These are phyloP conservation scores for Knoxia roxburghii DNA, from an alignment of 257 asterid genomes.

Conservation along the genomic window DNA sequence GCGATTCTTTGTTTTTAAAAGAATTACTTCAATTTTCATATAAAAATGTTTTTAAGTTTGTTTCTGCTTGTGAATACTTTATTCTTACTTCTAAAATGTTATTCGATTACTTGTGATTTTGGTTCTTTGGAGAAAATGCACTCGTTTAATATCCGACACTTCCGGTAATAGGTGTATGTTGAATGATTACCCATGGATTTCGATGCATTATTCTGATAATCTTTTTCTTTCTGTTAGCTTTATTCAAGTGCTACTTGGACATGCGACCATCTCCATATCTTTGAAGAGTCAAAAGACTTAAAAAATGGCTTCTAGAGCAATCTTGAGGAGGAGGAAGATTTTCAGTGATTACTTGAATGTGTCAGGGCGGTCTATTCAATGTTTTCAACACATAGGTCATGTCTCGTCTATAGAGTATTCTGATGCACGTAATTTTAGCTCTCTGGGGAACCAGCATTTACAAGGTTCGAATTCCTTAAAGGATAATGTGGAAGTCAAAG, in stretches of 20 bases:
- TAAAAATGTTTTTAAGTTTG: no score
- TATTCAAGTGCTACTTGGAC: constrained; percentile 22
- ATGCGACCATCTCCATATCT: constrained; percentile 29
- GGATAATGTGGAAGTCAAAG: constrained; percentile 26
- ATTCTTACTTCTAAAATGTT: not conserved
- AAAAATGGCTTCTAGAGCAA: constrained; percentile 61
- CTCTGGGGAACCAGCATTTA: constrained; percentile 27
- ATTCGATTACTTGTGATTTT: not conserved
- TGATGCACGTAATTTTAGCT: constrained; percentile 31
- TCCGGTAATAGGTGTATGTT: not conserved
- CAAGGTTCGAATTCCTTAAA: constrained; percentile 23
- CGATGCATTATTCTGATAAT: not conserved
- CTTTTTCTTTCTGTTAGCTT: constrained; percentile 16
- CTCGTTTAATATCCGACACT: not conserved
- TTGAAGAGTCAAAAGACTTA: constrained; percentile 24
- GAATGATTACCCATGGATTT: not conserved
- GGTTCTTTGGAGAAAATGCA: not conserved
- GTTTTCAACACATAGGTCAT: constrained; percentile 28
- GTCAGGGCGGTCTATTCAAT: constrained; percentile 35
- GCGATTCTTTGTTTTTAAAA: not conserved
- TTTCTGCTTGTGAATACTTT: not conserved
- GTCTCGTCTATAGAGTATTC: constrained; percentile 30
- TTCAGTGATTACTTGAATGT: constrained; percentile 44
- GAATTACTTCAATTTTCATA: not conserved
- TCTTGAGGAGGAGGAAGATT: constrained; percentile 53